phyloP scores from a whole-genome alignment of 2,329 filamentous ascomycete species.

The Orbilia brochopaga region DNA sequence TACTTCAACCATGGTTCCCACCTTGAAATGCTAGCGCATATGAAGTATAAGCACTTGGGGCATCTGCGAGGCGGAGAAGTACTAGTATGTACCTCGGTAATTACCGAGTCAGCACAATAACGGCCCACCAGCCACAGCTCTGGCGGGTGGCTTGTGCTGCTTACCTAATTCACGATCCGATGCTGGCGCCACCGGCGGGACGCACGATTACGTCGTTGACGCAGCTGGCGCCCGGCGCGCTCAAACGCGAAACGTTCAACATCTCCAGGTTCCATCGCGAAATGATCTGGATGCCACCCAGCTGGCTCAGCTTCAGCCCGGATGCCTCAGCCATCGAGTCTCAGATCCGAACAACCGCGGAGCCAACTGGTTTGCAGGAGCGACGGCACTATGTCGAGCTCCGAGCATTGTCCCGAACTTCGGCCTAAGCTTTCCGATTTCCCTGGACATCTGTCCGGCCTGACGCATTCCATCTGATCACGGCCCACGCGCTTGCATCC shows the following conservation, averaged over 20 bases:
- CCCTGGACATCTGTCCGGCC: not conserved
- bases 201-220: slow-evolving; percentile 6
- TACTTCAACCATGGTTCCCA: no score
- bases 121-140: not conserved
- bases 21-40: no score
- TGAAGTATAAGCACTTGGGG: no score
- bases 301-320: not conserved
- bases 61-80: no score
- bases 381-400: not conserved
- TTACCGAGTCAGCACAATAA: no score
- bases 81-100: no score
- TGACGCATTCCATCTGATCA: not conserved
- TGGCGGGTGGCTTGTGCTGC: not conserved
- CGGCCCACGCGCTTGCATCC: not conserved
- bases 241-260: not conserved
- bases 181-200: not conserved
- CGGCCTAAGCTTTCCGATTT: not conserved
- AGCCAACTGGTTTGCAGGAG: not conserved
- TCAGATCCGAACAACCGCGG: slow-evolving; percentile 1
- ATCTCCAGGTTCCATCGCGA: no score
- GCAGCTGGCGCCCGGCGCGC: not conserved
- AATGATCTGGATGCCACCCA: no score
- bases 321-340: not conserved
- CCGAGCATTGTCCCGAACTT: slow-evolving; percentile 45
- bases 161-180: slow-evolving; percentile 1